Conservation (phyloP, 1,284 basidiomycete species). For the Cutaneotrichosporon mucoides region DNA sequence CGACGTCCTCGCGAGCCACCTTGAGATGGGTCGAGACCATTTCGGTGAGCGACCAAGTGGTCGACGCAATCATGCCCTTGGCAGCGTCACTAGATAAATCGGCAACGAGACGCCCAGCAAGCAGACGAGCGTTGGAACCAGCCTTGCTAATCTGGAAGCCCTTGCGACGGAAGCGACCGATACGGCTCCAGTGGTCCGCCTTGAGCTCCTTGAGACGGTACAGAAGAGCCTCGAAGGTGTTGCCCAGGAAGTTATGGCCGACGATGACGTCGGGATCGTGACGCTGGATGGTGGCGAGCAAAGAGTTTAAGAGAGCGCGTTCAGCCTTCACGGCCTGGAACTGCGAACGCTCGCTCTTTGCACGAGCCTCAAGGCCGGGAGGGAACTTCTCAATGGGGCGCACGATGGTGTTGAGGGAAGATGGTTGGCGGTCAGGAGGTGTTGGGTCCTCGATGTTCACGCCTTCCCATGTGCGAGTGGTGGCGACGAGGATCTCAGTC, state of each 20-base stretch:
- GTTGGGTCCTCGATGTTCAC: slow-evolving; percentile 84
- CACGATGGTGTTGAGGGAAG: slow-evolving; percentile 82
- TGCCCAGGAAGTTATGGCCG: slow-evolving; percentile 92
- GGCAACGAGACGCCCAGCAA: slow-evolving; percentile 82
- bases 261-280: slow-evolving; percentile 93
- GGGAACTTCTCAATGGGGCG: slow-evolving; percentile 87
- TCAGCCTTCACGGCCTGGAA: slow-evolving; percentile 79
- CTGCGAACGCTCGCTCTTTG: slow-evolving; percentile 61
- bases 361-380: slow-evolving; percentile 69
- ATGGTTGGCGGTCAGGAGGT: slow-evolving; percentile 78
- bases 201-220: slow-evolving; percentile 87
- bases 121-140: slow-evolving; percentile 76
- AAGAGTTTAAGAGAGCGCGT: slow-evolving; percentile 74
- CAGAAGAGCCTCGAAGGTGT: slow-evolving; percentile 83
- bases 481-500: slow-evolving; percentile 83
- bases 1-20: slow-evolving; percentile 81
- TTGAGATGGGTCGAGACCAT: slow-evolving; percentile 91
- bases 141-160: slow-evolving; percentile 68
- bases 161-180: slow-evolving; percentile 84
- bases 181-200: slow-evolving; percentile 86
- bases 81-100: slow-evolving; percentile 92
- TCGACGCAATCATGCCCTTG: slow-evolving; percentile 93
- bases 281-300: slow-evolving; percentile 77
- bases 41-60: slow-evolving; percentile 96
- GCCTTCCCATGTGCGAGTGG: slow-evolving; percentile 82